Percentiles rank a stretch among this genome's conserved stretches.
phyloP scores from a whole-genome alignment of 257 asterid species.

The Thymus quinquecostatus region DNA sequence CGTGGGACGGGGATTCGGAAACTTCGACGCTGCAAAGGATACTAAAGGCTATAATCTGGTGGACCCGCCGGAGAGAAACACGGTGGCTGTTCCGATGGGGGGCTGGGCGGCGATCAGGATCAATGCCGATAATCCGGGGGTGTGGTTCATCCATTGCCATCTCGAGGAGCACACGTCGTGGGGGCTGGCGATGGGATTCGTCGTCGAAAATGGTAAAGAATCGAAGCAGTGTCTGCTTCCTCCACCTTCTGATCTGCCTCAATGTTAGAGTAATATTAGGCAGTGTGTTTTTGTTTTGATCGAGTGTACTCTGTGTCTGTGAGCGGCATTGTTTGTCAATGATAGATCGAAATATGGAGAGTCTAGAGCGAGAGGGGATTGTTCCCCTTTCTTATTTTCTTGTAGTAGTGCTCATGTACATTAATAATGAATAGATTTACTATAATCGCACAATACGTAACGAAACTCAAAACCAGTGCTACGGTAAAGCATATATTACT shows the following conservation, averaged over 20 bases:
- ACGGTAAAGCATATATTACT: no score
- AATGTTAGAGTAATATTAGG: constrained; percentile 30
- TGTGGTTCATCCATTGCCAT: constrained; percentile 86
- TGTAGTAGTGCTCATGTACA: no score
- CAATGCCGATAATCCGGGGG: constrained; percentile 78
- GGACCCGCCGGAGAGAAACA: constrained; percentile 84
- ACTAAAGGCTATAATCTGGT: constrained; percentile 46
- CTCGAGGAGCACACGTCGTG: constrained; percentile 71
- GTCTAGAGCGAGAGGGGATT: no score
- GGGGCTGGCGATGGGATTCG: constrained; percentile 14
- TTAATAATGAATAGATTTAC: no score
- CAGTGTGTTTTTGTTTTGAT: no score
- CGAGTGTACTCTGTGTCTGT: no score
- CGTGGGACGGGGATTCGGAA: constrained; percentile 81
- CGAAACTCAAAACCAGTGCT: no score
- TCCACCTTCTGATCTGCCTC: constrained; percentile 74
- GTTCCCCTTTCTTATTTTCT: no score
- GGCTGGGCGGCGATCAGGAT: constrained; percentile 86
- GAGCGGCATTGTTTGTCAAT: no score
- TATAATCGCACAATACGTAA: no score
- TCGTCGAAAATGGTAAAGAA: constrained; percentile 41
- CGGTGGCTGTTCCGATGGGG: constrained; percentile 77
- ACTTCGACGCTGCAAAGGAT: constrained; percentile 52
- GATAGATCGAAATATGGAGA: no score
- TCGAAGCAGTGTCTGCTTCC: constrained; percentile 57